Base-by-base conservation (phyloP, 371 early-diverging fungal genomes). In the Mortierella sp. region DNA sequence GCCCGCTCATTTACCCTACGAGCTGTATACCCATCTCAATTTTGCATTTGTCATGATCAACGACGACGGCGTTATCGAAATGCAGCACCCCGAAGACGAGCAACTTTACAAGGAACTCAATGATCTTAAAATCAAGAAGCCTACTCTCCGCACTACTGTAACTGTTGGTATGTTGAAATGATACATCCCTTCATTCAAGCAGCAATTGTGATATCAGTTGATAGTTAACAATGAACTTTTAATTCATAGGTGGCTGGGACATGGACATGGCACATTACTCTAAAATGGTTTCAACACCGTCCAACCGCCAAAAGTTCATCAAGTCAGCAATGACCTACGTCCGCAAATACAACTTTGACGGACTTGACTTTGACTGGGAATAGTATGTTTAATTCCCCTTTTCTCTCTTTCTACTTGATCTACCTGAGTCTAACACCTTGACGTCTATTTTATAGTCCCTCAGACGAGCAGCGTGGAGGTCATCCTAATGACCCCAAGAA, bases 231-330 rank as follows among this genome's bases (percentile, higher is more conserved):
- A n/a, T n/a, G n/a, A n/a, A n/a, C n/a, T n/a, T n/a, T 15, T 23
- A 37, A 61, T 42, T n/a, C 6, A 2, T 66, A 64, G 80, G 80
- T 58, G 80, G 80, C 34, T 75, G 80, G 80, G 75, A 74, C 19
- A 80, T 80, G 80, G 80, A 71, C 35, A 80, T 80, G 80, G 80
- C 75, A 37, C 61, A 70, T 32, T 80, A 74, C 56, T 80, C 80
- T 19, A 74, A 66, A 32, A 74, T 80, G 80, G 80, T 75, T 15
- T 80, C 80, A n/a, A 67, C 80, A 15, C 49, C 37, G 6, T 71
- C 66, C 15, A 70, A 74, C 26, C 80, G 80, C 37, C 68, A 74
- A 64, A 80, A 80, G 65, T 80, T 80, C 37, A 74, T 80, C 57
- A 67, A 67, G 47, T 80, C 80, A 3, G 68, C 68, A 45, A 63